A percentile compares a stretch with the other conserved stretches of the same genome.
phyloP scores from a whole-genome alignment of 75 land plant genomes.

The Chamaecyparis obtusa region DNA sequence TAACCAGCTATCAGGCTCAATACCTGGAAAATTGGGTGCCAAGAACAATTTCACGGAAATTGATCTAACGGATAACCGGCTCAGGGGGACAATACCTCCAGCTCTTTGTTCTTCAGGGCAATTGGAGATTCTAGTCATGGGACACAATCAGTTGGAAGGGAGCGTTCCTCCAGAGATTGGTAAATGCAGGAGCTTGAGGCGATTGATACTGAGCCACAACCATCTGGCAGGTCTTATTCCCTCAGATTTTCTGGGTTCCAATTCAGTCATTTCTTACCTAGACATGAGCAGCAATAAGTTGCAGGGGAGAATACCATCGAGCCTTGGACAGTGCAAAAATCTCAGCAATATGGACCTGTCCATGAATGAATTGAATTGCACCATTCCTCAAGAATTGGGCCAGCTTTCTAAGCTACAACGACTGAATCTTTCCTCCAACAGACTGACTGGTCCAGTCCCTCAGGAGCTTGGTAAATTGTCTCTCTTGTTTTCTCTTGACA shows the following conservation, averaged over 20 bases:
- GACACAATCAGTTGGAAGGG: slow-evolving; percentile 44
- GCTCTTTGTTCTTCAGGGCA: slow-evolving; percentile 30
- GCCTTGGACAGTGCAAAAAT: slow-evolving; percentile 41
- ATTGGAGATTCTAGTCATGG: slow-evolving; percentile 30
- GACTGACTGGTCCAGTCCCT: slow-evolving; percentile 57
- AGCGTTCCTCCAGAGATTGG: slow-evolving; percentile 44
- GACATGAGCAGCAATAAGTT: slow-evolving; percentile 49
- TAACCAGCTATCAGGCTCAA: slow-evolving; percentile 52
- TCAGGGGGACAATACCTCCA: slow-evolving; percentile 56
- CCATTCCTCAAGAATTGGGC: slow-evolving; percentile 44
- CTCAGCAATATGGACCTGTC: slow-evolving; percentile 54
- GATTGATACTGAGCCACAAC: slow-evolving; percentile 42
- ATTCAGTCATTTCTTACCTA: slow-evolving; percentile 20
- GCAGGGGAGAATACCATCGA: slow-evolving; percentile 52
- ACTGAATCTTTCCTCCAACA: slow-evolving; percentile 49
- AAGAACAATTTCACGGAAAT: slow-evolving; percentile 36
- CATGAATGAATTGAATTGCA: slow-evolving; percentile 44
- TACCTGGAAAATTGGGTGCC: slow-evolving; percentile 53
- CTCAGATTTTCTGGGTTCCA: slow-evolving; percentile 13
- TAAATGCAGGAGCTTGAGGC: slow-evolving; percentile 31
- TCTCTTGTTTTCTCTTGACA: slow-evolving; percentile 35
- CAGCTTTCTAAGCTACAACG: slow-evolving; percentile 22
- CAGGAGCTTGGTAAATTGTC: slow-evolving; percentile 27
- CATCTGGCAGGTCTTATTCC: slow-evolving; percentile 55
- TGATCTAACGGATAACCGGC: slow-evolving; percentile 51